Evolutionary conservation across 148 eudicot genomes (phyloP).

Genomic region (Mesembryanthemum crystallinum): DNA sequence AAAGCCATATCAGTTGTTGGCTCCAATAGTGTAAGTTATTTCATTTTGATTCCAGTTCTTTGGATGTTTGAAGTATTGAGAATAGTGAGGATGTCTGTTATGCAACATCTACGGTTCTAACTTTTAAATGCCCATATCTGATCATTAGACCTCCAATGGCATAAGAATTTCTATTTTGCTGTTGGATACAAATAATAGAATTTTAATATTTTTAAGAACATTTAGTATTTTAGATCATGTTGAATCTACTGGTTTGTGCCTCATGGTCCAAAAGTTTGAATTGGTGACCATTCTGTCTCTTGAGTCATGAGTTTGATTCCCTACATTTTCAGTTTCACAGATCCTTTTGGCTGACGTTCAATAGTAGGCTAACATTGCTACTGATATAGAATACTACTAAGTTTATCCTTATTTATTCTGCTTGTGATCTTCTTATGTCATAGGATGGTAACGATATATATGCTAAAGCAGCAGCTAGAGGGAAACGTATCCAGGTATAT

Average conservation of each 20-base stretch:
- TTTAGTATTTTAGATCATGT: neutral
- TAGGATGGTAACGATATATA: conserved; percentile 46
- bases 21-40: conserved; percentile 49
- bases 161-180: too few relatives aligned
- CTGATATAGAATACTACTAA: neutral
- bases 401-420: neutral
- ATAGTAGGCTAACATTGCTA: neutral
- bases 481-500: conserved; percentile 63
- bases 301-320: neutral
- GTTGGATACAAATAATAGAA: too few relatives aligned
- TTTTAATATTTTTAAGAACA: neutral
- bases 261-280: neutral
- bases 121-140: neutral
- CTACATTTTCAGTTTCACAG: neutral
- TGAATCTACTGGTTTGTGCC: neutral
- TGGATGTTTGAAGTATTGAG: neutral
- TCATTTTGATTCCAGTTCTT: neutral
- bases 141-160: neutral
- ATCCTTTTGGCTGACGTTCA: neutral
- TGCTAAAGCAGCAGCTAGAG: conserved; percentile 56
- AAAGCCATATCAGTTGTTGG: conserved; percentile 66
- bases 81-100: neutral
- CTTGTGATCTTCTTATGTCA: conserved; percentile 11
- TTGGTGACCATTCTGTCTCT: neutral
- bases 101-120: neutral